Percentiles rank a stretch among this genome's conserved stretches.
These are phyloP conservation scores for Ashbya aceris DNA, from an alignment of 1,139 yeast genomes.

Conservation along the genomic window DNA sequence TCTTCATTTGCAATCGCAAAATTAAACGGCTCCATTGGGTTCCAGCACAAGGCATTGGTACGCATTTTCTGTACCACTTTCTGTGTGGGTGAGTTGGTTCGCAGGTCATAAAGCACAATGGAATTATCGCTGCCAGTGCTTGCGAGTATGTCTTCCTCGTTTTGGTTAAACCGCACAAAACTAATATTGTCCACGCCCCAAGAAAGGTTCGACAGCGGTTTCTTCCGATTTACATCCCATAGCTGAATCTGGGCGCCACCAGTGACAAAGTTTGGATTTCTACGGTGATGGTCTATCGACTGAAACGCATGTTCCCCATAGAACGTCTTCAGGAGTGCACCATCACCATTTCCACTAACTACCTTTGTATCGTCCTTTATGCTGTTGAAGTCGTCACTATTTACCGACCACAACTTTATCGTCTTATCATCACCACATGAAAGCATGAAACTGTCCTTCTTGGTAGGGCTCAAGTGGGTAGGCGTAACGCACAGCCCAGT, in stretches of 20 bases:
- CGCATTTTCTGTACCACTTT: conserved; percentile 76
- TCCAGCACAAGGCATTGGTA: conserved; percentile 86
- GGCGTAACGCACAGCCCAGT: conserved; percentile 65
- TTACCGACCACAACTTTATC: conserved; percentile 68
- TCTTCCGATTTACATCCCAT: conserved; percentile 80
- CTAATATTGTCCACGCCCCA: conserved; percentile 96
- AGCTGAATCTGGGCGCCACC: conserved; percentile 85
- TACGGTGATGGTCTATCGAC: conserved; percentile 78
- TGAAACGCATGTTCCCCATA: conserved; percentile 79
- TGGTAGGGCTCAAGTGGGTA: conserved; percentile 16
- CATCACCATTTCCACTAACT: conserved; percentile 12
- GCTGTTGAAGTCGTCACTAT: conserved; percentile 34
- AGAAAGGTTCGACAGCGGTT: conserved; percentile 65
- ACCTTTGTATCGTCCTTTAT: conserved; percentile 25
- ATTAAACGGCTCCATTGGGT: conserved; percentile 94
- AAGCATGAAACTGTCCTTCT: conserved; percentile 54
- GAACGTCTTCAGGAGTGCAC: conserved; percentile 63
- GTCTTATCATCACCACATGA: conserved; percentile 92
- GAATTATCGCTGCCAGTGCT: conserved; percentile 91
- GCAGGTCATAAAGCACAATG: conserved; percentile 77
- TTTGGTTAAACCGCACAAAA: conserved; percentile 76
- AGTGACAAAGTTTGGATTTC: conserved; percentile 69
- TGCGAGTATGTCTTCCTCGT: conserved; percentile 84
- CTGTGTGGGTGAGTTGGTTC: conserved; percentile 91
- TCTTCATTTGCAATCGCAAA: conserved; percentile 93